Base-by-base conservation (phyloP, 2,329 filamentous ascomycete genomes). In the Magnaporthiopsis rhizophila region DNA sequence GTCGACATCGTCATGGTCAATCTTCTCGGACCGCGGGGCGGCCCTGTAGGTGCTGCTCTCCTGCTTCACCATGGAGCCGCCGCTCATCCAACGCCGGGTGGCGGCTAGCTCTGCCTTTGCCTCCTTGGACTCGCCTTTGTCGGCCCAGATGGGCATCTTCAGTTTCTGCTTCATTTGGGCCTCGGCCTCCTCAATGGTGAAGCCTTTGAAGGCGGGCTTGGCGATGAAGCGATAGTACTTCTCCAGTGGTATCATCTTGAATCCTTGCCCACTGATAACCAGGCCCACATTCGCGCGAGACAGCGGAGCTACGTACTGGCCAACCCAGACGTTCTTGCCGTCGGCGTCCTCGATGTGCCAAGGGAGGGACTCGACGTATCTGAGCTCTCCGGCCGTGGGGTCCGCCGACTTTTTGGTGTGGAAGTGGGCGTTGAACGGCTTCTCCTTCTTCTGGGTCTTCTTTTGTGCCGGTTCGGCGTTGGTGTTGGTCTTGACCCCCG, bases 291-390 rank as follows among this genome's bases (percentile, higher is more conserved):
- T 91, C 62, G 91, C 88, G 70, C 94, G 89, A 0, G 94, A 97
- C 53, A 98, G 83, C 24, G 92, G 91, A 32, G 90, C 89, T 71
- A 98, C 90, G 70, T 98, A 97, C 65, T 88, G 90, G 59, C 93
- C 95, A 45, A 95, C 88, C 92, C 93, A 98, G 3, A 91, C 90
- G 70, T 97, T 94, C 75, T 94, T 97, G 68, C 92, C 92, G 71
- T 99, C 94, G 57, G 93, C 96, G 74, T 99, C 95, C 74, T 99
- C 95, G 50, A 99, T 77, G 74, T 97, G 93, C 95, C 95, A 99
- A 7, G 95, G 95, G 62, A 97, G 80, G 4, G 94, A 92, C 75
- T 99, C 95, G 74, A 98, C 95, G 69, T 98, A 99, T 67, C 93
- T 89, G 77, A 86, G 86, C 65, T 86, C 85, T 0, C 82, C 81